Percentiles rank a stretch among this genome's conserved stretches.
phyloP scores from a whole-genome alignment of 305 asterid genomes.

The Rubia tinctorum region DNA sequence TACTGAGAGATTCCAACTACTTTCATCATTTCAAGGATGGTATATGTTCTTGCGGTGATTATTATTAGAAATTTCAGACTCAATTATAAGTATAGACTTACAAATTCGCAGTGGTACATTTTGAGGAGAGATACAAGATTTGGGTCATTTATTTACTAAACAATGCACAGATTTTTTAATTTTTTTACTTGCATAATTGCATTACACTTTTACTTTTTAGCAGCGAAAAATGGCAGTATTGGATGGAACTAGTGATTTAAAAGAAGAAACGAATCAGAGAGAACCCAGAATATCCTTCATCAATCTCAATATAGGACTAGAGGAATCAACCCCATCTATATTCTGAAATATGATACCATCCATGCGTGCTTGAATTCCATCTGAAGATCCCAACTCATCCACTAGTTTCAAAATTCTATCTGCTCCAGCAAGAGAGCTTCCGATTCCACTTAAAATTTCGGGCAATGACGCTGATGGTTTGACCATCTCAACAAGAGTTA shows the following conservation, averaged over 20 bases:
- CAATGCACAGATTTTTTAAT: not conserved
- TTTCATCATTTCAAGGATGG: conserved; percentile 82
- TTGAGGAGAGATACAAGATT: too few relatives aligned
- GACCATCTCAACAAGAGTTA: conserved; percentile 66
- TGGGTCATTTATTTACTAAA: not conserved
- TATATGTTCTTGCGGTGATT: conserved; percentile 62
- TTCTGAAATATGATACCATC: conserved; percentile 73
- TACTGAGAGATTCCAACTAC: conserved; percentile 65
- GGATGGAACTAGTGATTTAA: not conserved
- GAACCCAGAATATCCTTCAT: conserved; percentile 58
- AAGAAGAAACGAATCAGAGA: conserved; percentile 23
- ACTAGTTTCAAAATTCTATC: conserved; percentile 51
- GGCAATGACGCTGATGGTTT: conserved; percentile 47
- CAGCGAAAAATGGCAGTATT: not conserved
- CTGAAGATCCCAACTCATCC: conserved; percentile 48
- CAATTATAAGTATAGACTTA: not conserved
- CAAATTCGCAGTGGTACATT: too few relatives aligned
- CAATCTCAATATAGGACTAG: conserved; percentile 39
- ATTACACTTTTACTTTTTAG: not conserved
- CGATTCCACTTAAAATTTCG: conserved; percentile 39
- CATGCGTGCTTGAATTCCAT: conserved; percentile 88
- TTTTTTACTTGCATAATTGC: not conserved
- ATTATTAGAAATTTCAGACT: conserved; percentile 43
- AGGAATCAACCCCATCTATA: conserved; percentile 50
- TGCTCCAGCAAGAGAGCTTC: conserved; percentile 59